Evolutionary conservation across 176 grass and related monocot species (phyloP), one percentile per base, ranked within the genome.

Genomic region (Carex myosuroides): DNA sequence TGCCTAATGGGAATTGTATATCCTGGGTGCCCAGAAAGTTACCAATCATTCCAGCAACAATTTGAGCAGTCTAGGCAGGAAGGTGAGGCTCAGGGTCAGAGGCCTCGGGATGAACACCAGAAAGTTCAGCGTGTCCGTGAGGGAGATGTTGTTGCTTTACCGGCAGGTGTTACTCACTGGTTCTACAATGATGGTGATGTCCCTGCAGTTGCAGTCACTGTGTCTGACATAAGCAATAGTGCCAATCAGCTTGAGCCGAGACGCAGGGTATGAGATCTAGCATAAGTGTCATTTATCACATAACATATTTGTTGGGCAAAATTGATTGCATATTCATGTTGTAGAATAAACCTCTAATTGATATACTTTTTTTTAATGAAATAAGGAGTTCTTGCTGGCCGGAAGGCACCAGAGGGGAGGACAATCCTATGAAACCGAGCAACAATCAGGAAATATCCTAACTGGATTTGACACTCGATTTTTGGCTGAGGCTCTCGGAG

Each of bases 381-480:
- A 6, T 39, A 39, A 91, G 86, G 79, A 91, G 39, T 88, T 91
- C 17, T 78, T 86, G 20, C n/a, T 91, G 59, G 87, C 87, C 9
- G 87, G 90, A 41, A 86, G 73, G 22, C 71, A 86, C 8, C 50
- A 65, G 2, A 83, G 41, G 57, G 53, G 33, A 29, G 63, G 64
- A 35, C 85, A 84, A 53, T 46, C 69, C 2, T 64, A 56, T 2
- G 26, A 55, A 18, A 20, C 0, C 0, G 35, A 48, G 17, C 58
- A 84, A 88, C 11, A 70, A 16, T 82, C 67, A 18, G 42, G 42
- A 44, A 44, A 44, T 9, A 44, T 44, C 42, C 1, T 89, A 6
- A 69, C 4, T 2, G 84, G 84, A 5, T 89, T 89, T 67, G 77
- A 81, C 10, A n/a, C 12, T 41, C 29, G 71, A 46, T 3, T 89